Conservation (phyloP, 208 protist genomes). For the Strigomonas culicis region DNA sequence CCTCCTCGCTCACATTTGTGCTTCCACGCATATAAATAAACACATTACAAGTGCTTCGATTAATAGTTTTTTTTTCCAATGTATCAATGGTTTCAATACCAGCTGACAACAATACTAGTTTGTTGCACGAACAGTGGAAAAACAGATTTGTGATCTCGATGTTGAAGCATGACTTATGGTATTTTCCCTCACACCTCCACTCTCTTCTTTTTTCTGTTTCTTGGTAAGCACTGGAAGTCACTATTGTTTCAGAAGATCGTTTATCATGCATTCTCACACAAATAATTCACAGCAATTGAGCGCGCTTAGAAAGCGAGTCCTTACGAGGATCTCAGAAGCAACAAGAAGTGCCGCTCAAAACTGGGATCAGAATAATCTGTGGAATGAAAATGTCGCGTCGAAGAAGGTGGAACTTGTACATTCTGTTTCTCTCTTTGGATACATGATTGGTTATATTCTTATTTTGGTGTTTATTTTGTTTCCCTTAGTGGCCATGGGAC, state of each 20-base stretch:
- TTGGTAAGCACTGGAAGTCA: no score
- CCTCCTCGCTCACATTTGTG: no score
- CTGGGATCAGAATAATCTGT: not conserved
- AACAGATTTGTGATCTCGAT: no score
- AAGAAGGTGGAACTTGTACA: not conserved
- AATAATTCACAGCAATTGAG: no score
- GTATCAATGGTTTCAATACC: no score
- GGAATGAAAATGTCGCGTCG: not conserved
- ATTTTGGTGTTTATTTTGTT: conserved; percentile 35
- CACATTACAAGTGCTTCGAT: not conserved
- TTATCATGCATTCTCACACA: no score
- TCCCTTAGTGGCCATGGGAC: conserved; percentile 45
- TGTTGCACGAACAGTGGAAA: no score
- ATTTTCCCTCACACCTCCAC: not conserved
- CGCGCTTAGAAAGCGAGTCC: no score
- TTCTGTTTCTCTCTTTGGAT: conserved; percentile 10
- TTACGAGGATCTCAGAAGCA: no score
- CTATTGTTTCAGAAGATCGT: no score
- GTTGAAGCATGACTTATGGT: not conserved
- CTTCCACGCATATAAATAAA: conserved; percentile 10
- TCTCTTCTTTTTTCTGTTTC: not conserved
- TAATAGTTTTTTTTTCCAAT: not conserved
- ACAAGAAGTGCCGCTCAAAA: no score
- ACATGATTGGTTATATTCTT: conserved; percentile 37
- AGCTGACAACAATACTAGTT: no score